Evolutionary conservation across 306 rosid species (phyloP).

Genomic region (Begonia fuchsioides): DNA sequence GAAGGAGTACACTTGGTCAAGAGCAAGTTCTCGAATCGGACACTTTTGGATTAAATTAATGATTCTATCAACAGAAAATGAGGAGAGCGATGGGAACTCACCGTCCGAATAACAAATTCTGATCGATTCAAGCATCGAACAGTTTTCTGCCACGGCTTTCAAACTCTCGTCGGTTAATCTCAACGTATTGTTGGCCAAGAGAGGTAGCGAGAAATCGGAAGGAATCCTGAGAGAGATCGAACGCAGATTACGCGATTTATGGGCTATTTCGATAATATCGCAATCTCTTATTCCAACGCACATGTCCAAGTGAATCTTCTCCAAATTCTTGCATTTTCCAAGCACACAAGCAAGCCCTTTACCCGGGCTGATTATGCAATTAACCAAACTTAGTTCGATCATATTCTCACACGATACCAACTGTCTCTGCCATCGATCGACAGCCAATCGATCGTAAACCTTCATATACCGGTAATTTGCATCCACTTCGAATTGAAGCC

Average conservation of each 20-base stretch:
- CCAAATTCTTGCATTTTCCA: slow-evolving; percentile 64
- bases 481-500: slow-evolving; percentile 80
- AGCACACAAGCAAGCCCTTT: slow-evolving; percentile 86
- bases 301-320: slow-evolving; percentile 70
- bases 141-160: slow-evolving; percentile 54
- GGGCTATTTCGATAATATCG: slow-evolving; percentile 60
- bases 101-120: slow-evolving; percentile 69
- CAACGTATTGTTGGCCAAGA: slow-evolving; percentile 38
- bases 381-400: slow-evolving; percentile 64
- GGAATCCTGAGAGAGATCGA: slow-evolving; percentile 68
- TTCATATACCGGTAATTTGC: slow-evolving; percentile 77
- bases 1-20: slow-evolving; percentile 77
- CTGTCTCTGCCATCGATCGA: slow-evolving; percentile 80
- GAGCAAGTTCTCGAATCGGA: slow-evolving; percentile 49
- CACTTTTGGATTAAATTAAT: slow-evolving; percentile 44
- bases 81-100: slow-evolving; percentile 73
- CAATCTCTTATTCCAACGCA: slow-evolving; percentile 78
- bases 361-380: slow-evolving; percentile 85
- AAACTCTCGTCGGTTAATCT: slow-evolving; percentile 73
- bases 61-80: slow-evolving; percentile 63
- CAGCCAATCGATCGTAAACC: slow-evolving; percentile 68
- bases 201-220: slow-evolving; percentile 70
- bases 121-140: slow-evolving; percentile 64
- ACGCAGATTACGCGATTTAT: slow-evolving; percentile 41
- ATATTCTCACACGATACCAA: slow-evolving; percentile 54